A percentile compares a stretch with the other conserved stretches of the same genome.
phyloP scores from a whole-genome alignment of 345 rosid species.

The Raphanus raphanistrum region DNA sequence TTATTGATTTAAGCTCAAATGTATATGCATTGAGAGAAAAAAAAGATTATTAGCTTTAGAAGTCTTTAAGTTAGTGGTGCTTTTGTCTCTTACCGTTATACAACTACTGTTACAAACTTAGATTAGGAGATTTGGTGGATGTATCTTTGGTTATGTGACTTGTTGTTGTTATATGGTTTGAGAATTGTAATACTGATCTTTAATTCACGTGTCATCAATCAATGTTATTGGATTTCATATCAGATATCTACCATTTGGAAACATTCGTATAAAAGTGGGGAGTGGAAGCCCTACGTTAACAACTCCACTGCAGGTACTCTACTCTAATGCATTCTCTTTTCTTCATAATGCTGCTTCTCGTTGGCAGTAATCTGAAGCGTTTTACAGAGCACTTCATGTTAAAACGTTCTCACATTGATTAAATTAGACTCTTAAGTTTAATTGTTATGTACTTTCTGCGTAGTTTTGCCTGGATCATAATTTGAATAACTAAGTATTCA shows the following conservation, averaged over 20 bases:
- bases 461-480: not conserved
- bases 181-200: not conserved
- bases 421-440: too few relatives aligned
- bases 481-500: not conserved
- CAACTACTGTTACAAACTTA: not conserved
- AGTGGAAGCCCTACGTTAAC: slow-evolving; percentile 78
- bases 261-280: slow-evolving; percentile 71
- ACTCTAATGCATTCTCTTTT: not conserved
- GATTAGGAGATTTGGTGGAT: not conserved
- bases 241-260: slow-evolving; percentile 92
- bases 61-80: slow-evolving; percentile 1
- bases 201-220: not conserved
- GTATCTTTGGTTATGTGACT: slow-evolving; percentile 8
- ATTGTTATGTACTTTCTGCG: too few relatives aligned
- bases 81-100: not conserved
- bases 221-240: slow-evolving; percentile 24
- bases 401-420: not conserved
- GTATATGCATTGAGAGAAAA: not conserved
- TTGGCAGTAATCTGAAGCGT: not conserved
- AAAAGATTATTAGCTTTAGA: slow-evolving; percentile 16
- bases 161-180: not conserved
- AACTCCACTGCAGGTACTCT: slow-evolving; percentile 68
- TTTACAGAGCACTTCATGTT: not conserved
- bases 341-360: not conserved
- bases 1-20: not conserved